Evolutionary conservation across 75 land plant species (phyloP).

Genomic region (Ceratopteris richardii): DNA sequence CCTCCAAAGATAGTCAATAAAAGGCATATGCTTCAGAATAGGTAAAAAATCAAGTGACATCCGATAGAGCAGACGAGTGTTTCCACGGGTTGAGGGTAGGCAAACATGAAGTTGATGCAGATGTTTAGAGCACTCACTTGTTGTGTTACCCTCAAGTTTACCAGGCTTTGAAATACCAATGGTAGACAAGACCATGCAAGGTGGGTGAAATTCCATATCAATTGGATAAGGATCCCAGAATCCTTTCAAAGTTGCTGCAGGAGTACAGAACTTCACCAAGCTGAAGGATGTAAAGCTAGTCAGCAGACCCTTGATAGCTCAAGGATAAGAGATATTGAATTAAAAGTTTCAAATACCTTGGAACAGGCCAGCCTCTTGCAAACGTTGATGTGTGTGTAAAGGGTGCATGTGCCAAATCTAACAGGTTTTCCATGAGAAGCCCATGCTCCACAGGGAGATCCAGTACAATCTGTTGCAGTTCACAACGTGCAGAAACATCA

Average conservation of each 20-base stretch:
- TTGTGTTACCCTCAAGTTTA: conserved; percentile 56
- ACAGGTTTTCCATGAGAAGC: conserved; percentile 78
- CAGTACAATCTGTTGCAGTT: conserved; percentile 55
- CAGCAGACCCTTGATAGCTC: not conserved
- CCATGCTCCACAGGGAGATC: conserved; percentile 98
- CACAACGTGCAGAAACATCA: too few relatives aligned
- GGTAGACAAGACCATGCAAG: conserved; percentile 94
- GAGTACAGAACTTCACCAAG: conserved; percentile 87
- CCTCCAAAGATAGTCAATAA: conserved; percentile 70
- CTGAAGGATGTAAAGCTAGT: conserved; percentile 30
- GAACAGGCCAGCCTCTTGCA: conserved; percentile 98
- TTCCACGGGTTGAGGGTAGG: conserved; percentile 72
- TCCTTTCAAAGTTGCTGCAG: conserved; percentile 77
- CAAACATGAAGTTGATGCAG: conserved; percentile 98
- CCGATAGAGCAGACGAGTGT: conserved; percentile 80
- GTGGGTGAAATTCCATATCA: conserved; percentile 93
- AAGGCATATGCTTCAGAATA: conserved; percentile 66
- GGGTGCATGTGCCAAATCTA: conserved; percentile 98
- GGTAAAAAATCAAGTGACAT: conserved; percentile 96
- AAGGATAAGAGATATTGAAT: too few relatives aligned
- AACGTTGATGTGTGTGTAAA: conserved; percentile 95
- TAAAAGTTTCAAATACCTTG: conserved; percentile 42
- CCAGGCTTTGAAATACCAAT: conserved; percentile 97
- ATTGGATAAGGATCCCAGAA: conserved; percentile 99
- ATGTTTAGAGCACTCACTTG: conserved; percentile 64